Conservation (phyloP, 2,329 filamentous ascomycete genomes). For the Sporothrix variecibatus region DNA sequence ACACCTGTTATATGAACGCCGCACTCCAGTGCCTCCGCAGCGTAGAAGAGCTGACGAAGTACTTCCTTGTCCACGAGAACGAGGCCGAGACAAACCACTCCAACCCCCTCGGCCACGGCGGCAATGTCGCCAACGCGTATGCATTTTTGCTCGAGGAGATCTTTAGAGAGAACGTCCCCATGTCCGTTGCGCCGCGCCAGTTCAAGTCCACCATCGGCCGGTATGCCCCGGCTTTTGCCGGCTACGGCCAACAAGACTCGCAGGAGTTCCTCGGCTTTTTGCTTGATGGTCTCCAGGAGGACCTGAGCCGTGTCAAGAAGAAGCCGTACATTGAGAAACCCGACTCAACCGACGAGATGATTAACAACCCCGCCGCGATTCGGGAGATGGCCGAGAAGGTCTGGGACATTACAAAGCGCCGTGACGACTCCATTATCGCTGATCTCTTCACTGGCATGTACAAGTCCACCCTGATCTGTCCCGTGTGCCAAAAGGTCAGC, state of each 20-base stretch:
- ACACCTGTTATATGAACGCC: conserved; percentile 99
- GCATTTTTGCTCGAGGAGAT: conserved; percentile 74
- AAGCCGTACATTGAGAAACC: conserved; percentile 98
- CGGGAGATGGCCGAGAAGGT: conserved; percentile 82
- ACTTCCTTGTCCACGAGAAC: conserved; percentile 77
- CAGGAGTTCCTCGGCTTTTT: conserved; percentile 96
- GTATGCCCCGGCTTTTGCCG: conserved; percentile 83
- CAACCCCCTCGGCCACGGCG: conserved; percentile 84
- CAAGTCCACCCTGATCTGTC: conserved; percentile 94
- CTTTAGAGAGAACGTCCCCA: conserved; percentile 66
- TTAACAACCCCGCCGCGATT: conserved; percentile 77
- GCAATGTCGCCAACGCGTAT: conserved; percentile 84
- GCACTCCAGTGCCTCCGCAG: conserved; percentile 92
- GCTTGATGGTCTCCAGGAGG: conserved; percentile 91
- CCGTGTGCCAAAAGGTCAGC: conserved; percentile 88
- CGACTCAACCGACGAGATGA: conserved; percentile 95
- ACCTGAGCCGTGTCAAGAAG: conserved; percentile 88
- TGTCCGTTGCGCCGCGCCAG: conserved; percentile 73
- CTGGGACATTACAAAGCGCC: conserved; percentile 86
- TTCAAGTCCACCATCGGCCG: conserved; percentile 83
- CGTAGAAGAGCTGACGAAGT: conserved; percentile 89
- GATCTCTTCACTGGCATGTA: conserved; percentile 98
- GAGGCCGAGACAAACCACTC: conserved; percentile 78
- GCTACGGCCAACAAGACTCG: conserved; percentile 94
- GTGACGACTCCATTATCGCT: conserved; percentile 92